These are phyloP conservation scores for Colletotrichum cuscutae DNA, from an alignment of 2,329 filamentous ascomycete species.

Conservation along the genomic window DNA sequence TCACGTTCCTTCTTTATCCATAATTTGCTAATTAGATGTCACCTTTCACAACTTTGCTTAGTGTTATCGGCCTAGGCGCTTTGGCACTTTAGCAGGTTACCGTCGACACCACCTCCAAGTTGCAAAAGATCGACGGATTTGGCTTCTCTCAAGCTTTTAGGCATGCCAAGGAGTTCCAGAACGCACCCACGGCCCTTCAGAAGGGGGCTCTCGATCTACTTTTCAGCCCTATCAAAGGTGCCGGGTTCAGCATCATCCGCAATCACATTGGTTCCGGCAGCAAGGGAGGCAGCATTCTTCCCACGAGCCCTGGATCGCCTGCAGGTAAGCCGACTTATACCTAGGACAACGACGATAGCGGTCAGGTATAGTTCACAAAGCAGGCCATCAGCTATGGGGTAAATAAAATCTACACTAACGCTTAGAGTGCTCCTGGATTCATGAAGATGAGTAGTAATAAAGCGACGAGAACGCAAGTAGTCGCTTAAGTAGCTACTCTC, in stretches of 20 bases:
- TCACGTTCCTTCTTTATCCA: background rate
- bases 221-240: constrained; percentile 55
- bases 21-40: background rate
- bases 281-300: constrained; percentile 50
- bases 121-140: constrained; percentile 57
- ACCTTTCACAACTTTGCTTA: background rate
- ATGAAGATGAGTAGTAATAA: constrained; percentile 58
- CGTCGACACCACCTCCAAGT: constrained; percentile 40
- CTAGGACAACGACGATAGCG: constrained; percentile 57
- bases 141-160: constrained; percentile 61
- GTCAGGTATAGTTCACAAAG: constrained; percentile 63
- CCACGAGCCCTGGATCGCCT: constrained; percentile 55
- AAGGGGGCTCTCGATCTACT: constrained; percentile 55
- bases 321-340: constrained; percentile 52
- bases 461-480: constrained; percentile 22
- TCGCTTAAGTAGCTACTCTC: background rate
- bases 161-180: constrained; percentile 52
- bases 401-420: constrained; percentile 53
- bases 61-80: background rate
- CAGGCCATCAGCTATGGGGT: constrained; percentile 54
- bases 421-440: constrained; percentile 58
- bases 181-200: constrained; percentile 42
- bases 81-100: constrained; percentile 41
- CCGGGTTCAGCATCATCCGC: constrained; percentile 61
- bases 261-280: constrained; percentile 57